A percentile compares a stretch with the other conserved stretches of the same genome.
These are phyloP conservation scores for Mortierella sp. DNA, from an alignment of 371 early-diverging fungal species.

Conservation along the genomic window DNA sequence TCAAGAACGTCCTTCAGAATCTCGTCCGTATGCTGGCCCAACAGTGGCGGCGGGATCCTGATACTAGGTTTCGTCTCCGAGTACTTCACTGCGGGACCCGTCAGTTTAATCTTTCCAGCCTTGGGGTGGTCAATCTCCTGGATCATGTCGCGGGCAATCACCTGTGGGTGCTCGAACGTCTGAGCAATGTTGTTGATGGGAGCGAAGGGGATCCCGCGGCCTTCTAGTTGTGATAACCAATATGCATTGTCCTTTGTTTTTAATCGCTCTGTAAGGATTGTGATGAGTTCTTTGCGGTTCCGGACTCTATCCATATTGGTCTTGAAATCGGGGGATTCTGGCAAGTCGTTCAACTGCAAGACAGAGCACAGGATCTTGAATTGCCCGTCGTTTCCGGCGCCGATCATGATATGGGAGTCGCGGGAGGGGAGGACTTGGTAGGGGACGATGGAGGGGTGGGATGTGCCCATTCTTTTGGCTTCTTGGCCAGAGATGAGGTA, in stretches of 20 bases:
- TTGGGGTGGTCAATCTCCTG: slow-evolving; percentile 85
- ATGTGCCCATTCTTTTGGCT: slow-evolving; percentile 88
- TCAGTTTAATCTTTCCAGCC: slow-evolving; percentile 83
- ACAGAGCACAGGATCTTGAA: slow-evolving; percentile 75
- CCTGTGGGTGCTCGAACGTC: slow-evolving; percentile 93
- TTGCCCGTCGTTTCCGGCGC: slow-evolving; percentile 91
- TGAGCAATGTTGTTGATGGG: slow-evolving; percentile 89
- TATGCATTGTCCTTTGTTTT: slow-evolving; percentile 62
- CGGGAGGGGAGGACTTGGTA: slow-evolving; percentile 90
- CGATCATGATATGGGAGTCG: slow-evolving; percentile 88
- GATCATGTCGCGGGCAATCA: slow-evolving; percentile 82
- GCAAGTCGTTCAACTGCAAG: slow-evolving; percentile 66
- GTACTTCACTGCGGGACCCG: slow-evolving; percentile 87
- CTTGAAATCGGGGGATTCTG: slow-evolving; percentile 63
- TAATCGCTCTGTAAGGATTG: slow-evolving; percentile 66
- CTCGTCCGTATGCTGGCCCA: slow-evolving; percentile 90
- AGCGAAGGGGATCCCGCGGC: slow-evolving; percentile 83
- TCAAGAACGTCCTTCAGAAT: slow-evolving; percentile 73
- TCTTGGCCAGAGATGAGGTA: slow-evolving; percentile 87
- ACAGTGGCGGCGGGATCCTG: slow-evolving; percentile 85
- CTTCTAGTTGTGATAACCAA: slow-evolving; percentile 77
- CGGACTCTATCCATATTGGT: slow-evolving; percentile 82
- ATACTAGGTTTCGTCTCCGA: slow-evolving; percentile 75
- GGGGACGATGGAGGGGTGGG: slow-evolving; percentile 93
- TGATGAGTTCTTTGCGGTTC: slow-evolving; percentile 76